Evolutionary conservation across 805 yeast genomes (phyloP), one percentile per base, ranked within the genome.

Genomic region (Candida taoyuanica): DNA sequence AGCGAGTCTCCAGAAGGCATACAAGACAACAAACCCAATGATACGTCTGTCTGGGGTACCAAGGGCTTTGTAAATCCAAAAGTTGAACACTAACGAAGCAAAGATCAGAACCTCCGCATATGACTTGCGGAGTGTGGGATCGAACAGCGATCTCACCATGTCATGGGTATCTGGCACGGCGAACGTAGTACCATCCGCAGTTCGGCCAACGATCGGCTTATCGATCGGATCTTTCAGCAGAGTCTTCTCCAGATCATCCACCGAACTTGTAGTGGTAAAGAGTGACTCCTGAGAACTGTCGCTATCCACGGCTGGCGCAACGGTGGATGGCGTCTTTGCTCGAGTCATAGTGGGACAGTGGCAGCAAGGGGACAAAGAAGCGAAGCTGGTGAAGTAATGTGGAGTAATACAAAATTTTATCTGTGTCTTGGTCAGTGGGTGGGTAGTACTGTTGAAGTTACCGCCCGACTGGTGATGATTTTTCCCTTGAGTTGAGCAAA

Each of bases 101-200:
- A 82, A 68, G 41, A 85, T 84, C 27, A 73, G 48, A n/a, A 71
- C 46, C 54, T 85, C 95, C 33, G 78, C 69, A 36, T 73, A 60
- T 0, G 89, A 79, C 54, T 85, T 86, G 36, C 73, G 70, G 36
- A 84, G 60, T 1, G 81, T 72, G 3, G 94, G 93, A 62, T 85
- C 91, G 50, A 85, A 78, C 34, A 86, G 63, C 1, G 91, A 80
- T 45, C 86, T 70, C 24, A 85, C 82, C 93, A 85, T 85, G 55
- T 85, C 95, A 52, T 81, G 82, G 21, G 95, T 85, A 48, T 73
- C 51, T 11, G 70, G 70, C 1, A 67, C 67, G 5, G 46, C 37
- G 34, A 66, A 66, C 3, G 47, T 46, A 3, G 44, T 44, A 12
- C 60, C 64, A 16, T 62, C 53, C 7, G 64, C 40, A 6, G 59